These are phyloP conservation scores for Mycena galericulata DNA, from an alignment of 768 basidiomycete genomes.

Conservation along the genomic window DNA sequence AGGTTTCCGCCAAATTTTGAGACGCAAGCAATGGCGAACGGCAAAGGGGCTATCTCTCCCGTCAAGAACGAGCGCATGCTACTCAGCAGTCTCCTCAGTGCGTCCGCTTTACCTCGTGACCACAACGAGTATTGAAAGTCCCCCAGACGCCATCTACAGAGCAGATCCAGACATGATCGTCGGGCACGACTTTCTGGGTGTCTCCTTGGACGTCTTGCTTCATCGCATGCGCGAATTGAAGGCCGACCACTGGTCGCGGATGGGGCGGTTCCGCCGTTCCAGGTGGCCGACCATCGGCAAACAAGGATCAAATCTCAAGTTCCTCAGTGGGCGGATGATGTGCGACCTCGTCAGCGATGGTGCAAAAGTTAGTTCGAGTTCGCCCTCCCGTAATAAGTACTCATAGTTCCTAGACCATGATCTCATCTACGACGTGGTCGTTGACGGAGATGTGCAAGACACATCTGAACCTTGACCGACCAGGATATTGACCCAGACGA, in stretches of 20 bases:
- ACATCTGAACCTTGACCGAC: conserved; percentile 85
- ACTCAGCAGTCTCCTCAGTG: conserved; percentile 84
- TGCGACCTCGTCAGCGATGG: conserved; percentile 96
- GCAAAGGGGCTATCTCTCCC: conserved; percentile 77
- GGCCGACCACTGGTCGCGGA: conserved; percentile 92
- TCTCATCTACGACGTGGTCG: conserved; percentile 97
- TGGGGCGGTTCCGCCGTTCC: conserved; percentile 89
- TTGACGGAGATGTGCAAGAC: conserved; percentile 96
- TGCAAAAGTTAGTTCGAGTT: conserved; percentile 73
- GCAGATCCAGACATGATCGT: conserved; percentile 95
- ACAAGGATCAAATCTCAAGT: conserved; percentile 86
- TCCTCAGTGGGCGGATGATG: conserved; percentile 86
- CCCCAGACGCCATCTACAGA: conserved; percentile 77
- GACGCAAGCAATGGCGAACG: conserved; percentile 67
- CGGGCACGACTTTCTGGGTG: conserved; percentile 94
- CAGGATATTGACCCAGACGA: conserved; percentile 98
- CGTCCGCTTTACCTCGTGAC: conserved; percentile 24
- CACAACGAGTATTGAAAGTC: background rate
- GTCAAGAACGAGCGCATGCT: conserved; percentile 88
- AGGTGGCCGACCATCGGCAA: conserved; percentile 86
- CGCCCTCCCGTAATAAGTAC: background rate
- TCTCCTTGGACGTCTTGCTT: conserved; percentile 89
- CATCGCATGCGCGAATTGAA: conserved; percentile 93
- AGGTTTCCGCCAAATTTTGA: conserved; percentile 90
- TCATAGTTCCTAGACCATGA: conserved; percentile 79